Evolutionary conservation across 495 filamentous ascomycete species (phyloP).

Genomic region (Hypoxylon perforatum): DNA sequence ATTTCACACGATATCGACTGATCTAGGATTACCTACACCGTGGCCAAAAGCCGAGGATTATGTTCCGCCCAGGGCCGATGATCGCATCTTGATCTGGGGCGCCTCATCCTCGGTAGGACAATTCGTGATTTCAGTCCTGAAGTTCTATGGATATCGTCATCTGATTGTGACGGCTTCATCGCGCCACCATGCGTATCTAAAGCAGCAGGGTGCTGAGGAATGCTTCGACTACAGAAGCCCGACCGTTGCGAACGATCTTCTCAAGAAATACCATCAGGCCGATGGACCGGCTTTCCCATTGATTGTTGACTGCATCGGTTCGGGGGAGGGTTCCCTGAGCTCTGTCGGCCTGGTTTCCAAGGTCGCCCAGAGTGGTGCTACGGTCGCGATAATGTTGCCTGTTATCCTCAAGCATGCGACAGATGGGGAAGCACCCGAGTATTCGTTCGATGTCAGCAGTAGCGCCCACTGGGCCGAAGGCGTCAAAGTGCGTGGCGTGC

Average conservation of each 20-base stretch:
- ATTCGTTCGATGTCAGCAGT: slow-evolving; percentile 54
- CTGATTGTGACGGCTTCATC: slow-evolving; percentile 60
- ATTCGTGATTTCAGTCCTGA: slow-evolving; percentile 60
- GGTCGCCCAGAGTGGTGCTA: slow-evolving; percentile 56
- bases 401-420: slow-evolving; percentile 59
- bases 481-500: slow-evolving; percentile 59
- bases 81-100: slow-evolving; percentile 64
- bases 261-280: slow-evolving; percentile 28
- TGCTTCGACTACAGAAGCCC: slow-evolving; percentile 60
- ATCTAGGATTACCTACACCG: slow-evolving; percentile 57
- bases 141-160: slow-evolving; percentile 60
- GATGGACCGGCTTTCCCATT: slow-evolving; percentile 47
- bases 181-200: slow-evolving; percentile 55
- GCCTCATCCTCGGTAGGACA: slow-evolving; percentile 63
- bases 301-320: slow-evolving; percentile 67
- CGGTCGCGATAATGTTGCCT: slow-evolving; percentile 63
- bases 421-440: slow-evolving; percentile 56
- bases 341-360: slow-evolving; percentile 54
- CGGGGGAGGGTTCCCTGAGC: slow-evolving; percentile 50
- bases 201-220: slow-evolving; percentile 52
- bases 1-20: slow-evolving; percentile 57
- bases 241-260: slow-evolving; percentile 50
- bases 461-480: slow-evolving; percentile 57
- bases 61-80: slow-evolving; percentile 40
- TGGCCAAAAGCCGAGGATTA: slow-evolving; percentile 57